Conservation (phyloP, 2,329 filamentous ascomycete genomes). For the Aspergillus transmontanensis region DNA sequence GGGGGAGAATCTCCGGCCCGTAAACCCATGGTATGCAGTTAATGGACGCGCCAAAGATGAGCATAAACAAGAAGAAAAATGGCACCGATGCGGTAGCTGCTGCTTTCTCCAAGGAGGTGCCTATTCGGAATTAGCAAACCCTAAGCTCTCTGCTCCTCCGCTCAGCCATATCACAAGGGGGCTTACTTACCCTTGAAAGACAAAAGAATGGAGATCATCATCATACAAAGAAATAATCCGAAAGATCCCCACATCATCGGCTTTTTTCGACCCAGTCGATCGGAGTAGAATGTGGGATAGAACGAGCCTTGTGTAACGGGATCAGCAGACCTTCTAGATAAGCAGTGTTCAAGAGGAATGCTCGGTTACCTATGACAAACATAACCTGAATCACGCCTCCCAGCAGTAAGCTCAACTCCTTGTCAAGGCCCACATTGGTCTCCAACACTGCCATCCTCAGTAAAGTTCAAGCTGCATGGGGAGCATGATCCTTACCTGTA, state of each 20-base stretch:
- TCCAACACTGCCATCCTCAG: conserved; percentile 38
- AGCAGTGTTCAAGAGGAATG: background rate
- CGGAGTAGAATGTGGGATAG: conserved; percentile 50
- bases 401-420: conserved; percentile 49
- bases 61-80: conserved; percentile 53
- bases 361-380: conserved; percentile 30
- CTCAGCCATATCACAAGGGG: background rate
- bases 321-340: conserved; percentile 5
- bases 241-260: conserved; percentile 42
- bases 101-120: conserved; percentile 35
- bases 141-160: background rate
- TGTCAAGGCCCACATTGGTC: conserved; percentile 49
- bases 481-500: conserved; percentile 20
- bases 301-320: conserved; percentile 36
- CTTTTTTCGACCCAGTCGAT: conserved; percentile 42
- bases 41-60: conserved; percentile 47
- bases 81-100: conserved; percentile 51
- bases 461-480: background rate
- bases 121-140: conserved; percentile 10
- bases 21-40: conserved; percentile 57
- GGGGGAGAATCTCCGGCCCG: conserved; percentile 53
- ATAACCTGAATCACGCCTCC: conserved; percentile 45
- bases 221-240: conserved; percentile 43
- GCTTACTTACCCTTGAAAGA: conserved; percentile 43
- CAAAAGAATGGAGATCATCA: conserved; percentile 44